phyloP scores from a whole-genome alignment of 2,329 filamentous ascomycete species.

The Neonectria neomacrospora region DNA sequence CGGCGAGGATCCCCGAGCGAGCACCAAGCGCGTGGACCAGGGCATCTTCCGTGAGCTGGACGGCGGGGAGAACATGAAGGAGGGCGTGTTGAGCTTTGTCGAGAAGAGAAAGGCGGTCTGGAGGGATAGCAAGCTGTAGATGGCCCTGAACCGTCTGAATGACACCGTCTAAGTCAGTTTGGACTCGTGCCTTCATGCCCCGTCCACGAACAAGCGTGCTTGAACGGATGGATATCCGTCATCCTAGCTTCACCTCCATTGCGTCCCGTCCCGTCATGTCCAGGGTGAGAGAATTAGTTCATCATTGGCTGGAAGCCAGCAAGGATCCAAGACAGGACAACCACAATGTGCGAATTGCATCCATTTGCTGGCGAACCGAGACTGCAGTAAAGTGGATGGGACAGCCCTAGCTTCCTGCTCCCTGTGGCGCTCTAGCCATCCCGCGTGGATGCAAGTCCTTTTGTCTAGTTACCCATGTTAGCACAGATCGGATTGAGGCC shows the following conservation, averaged over 20 bases:
- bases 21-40: slow-evolving; percentile 66
- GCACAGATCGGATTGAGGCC: not conserved
- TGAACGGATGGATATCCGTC: not conserved
- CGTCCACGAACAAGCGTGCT: not conserved
- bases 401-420: not conserved
- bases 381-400: not conserved
- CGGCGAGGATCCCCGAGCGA: slow-evolving; percentile 71
- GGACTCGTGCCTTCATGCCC: not conserved
- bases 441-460: not conserved
- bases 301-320: too few relatives aligned
- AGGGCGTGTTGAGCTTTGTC: slow-evolving; percentile 80
- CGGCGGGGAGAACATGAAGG: slow-evolving; percentile 76
- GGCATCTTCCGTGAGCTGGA: slow-evolving; percentile 70
- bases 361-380: not conserved
- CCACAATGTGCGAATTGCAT: not conserved
- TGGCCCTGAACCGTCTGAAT: not conserved
- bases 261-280: not conserved
- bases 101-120: slow-evolving; percentile 78
- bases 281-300: not conserved
- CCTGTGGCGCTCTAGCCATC: not conserved
- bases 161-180: not conserved
- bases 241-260: not conserved
- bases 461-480: not conserved
- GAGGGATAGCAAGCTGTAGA: slow-evolving; percentile 70
- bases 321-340: slow-evolving; percentile 18